Evolutionary conservation across 1,284 basidiomycete genomes (phyloP).

Genomic region (Cutaneotrichosporon sp.): DNA sequence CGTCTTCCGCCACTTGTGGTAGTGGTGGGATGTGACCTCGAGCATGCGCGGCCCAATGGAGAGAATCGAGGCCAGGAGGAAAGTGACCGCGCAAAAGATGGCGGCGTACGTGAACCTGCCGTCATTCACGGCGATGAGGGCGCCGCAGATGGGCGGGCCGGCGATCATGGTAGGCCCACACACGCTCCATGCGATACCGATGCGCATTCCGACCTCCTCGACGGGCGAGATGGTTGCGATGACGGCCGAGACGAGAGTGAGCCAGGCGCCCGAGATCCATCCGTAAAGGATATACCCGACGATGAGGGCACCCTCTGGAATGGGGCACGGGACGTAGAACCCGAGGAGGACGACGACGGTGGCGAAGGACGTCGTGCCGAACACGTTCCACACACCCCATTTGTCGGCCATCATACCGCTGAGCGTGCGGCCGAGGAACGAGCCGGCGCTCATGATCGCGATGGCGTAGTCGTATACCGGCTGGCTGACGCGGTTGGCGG

Average conservation of each 20-base stretch:
- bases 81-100: constrained; percentile 39
- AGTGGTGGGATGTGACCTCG: constrained; percentile 10
- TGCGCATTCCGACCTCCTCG: constrained; percentile 46
- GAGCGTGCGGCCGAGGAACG: constrained; percentile 40
- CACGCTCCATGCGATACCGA: constrained; percentile 49
- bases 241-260: constrained; percentile 45
- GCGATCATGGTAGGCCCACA: constrained; percentile 36
- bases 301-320: constrained; percentile 33
- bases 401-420: constrained; percentile 44
- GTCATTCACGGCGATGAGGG: constrained; percentile 25
- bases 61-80: constrained; percentile 33
- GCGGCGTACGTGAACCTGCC: constrained; percentile 38
- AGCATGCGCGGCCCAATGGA: constrained; percentile 30
- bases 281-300: constrained; percentile 46
- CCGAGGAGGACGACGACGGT: constrained; percentile 38
- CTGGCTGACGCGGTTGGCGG: constrained; percentile 31
- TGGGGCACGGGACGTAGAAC: constrained; percentile 34
- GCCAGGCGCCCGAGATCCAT: constrained; percentile 41
- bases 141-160: constrained; percentile 44
- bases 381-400: constrained; percentile 47
- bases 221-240: constrained; percentile 45
- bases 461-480: constrained; percentile 40
- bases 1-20: not conserved
- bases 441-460: constrained; percentile 45
- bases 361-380: constrained; percentile 32